Base-by-base conservation (phyloP, 176 grass and related monocot species). In the Stipa capillata region DNA sequence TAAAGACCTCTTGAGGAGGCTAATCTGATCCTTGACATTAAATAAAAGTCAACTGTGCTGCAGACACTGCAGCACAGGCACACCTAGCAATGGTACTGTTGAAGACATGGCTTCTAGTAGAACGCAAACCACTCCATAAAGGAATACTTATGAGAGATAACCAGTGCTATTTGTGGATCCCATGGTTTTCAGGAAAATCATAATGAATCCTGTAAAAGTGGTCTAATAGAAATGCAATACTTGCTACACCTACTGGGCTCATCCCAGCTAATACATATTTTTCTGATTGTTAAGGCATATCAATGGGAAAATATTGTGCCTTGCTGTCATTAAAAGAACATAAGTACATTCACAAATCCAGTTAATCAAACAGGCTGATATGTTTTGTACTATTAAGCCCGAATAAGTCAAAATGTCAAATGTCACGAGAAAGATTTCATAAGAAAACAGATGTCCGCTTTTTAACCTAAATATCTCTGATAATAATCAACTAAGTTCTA, bases 1-100 rank as follows among this genome's bases (percentile, higher is more conserved):
- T 42, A 44, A 52, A 74, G 24, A 51, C n/a, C 25, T 41, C 62
- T 62, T 51, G 14, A 82, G 16, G 27, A 57, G 18, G 44, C 27
- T 41, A 42, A 31, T 33, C 70, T 42, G 25, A 54, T 12, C 10
- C 55, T 32, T 20, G 6, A 33, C n/a, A 49, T 69, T 67, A 44
- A 56, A 21, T 44, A 84, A 58, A 69, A 36, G 52, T 8, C 39
- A 47, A 57, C n/a, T 77, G 64, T 68, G 82, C 61, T 75, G 15
- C 32, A 18, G 14, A n/a, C n/a, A 24, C n/a, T 42, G 72, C 52
- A 29, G 51, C 35, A 75, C 35, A 79, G 41, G 25, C 44, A 34
- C 25, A 41, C 43, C 8, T 85, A 79, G 33, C 39, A 28, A 58
- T 25, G 76, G 43, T 85, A 39, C 25, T 24, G 25, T 15, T 27